Conservation (phyloP, 1,139 yeast genomes). For the Magnusiomyces ingens region DNA sequence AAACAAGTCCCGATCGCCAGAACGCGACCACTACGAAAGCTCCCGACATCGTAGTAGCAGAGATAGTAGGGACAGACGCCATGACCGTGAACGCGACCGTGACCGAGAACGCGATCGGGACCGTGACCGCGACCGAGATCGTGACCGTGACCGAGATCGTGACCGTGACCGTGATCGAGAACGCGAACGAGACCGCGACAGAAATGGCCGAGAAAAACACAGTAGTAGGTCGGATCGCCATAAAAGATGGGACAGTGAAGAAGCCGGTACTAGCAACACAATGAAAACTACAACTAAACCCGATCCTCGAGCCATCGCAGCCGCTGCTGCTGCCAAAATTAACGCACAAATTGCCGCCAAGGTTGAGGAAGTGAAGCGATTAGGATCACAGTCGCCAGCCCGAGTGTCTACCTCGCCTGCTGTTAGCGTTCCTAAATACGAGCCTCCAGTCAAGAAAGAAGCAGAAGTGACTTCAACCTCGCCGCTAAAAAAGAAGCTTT, state of each 20-base stretch:
- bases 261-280: constrained; percentile 4
- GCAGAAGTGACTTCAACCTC: background rate
- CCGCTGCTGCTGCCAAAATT: constrained; percentile 33
- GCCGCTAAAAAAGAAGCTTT: constrained; percentile 9
- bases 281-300: background rate
- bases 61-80: constrained; percentile 10
- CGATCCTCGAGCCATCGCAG: constrained; percentile 23
- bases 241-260: constrained; percentile 9
- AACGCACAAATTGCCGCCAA: constrained; percentile 28
- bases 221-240: constrained; percentile 9
- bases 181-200: constrained; percentile 10
- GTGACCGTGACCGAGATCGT: constrained; percentile 11
- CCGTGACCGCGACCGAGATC: constrained; percentile 10
- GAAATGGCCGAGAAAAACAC: constrained; percentile 8
- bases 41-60: constrained; percentile 7
- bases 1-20: too few species aligned
- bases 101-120: constrained; percentile 13
- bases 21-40: background rate
- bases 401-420: background rate
- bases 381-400: constrained; percentile 3
- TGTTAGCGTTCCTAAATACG: background rate
- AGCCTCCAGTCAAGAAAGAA: background rate
- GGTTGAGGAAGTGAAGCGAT: background rate
- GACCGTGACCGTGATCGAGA: constrained; percentile 14
- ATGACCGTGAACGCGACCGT: constrained; percentile 10